phyloP scores from a whole-genome alignment of 805 yeast genomes.

The Saccharomycopsis javanensis region DNA sequence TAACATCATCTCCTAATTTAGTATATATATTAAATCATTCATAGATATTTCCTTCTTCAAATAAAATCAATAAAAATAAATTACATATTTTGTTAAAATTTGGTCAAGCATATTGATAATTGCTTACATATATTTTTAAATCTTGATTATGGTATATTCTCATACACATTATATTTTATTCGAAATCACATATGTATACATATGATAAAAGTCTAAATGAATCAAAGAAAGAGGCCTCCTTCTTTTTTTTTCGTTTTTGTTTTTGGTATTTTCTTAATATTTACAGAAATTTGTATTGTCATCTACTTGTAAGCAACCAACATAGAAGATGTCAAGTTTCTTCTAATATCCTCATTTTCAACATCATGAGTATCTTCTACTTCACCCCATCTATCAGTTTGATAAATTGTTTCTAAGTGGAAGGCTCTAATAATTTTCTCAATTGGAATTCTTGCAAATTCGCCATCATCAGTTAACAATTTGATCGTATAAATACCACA shows the following conservation, averaged over 20 bases:
- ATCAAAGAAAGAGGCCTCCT: too few species aligned
- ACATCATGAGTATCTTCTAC: constrained; percentile 98
- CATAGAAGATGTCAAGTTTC: constrained; percentile 75
- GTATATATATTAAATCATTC: background rate
- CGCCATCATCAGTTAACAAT: constrained; percentile 21
- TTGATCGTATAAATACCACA: constrained; percentile 48
- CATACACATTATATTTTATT: too few species aligned
- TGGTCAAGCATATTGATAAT: too few species aligned
- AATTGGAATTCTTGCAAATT: constrained; percentile 28
- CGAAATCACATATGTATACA: too few species aligned
- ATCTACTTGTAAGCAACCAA: constrained; percentile 34
- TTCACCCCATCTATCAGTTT: constrained; percentile 92
- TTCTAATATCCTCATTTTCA: constrained; percentile 79
- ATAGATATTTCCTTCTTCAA: background rate
- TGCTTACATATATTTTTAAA: too few species aligned
- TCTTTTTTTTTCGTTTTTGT: too few species aligned
- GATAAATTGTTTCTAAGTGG: constrained; percentile 72
- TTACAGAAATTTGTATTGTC: background rate
- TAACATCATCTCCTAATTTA: constrained; percentile 51
- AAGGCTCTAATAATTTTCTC: constrained; percentile 72
- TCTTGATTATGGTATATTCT: too few species aligned
- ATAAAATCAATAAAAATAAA: too few species aligned
- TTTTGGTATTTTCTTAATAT: background rate
- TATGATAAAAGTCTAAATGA: too few species aligned
- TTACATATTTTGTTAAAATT: too few species aligned